Base-by-base conservation (phyloP, 1,139 yeast genomes). In the Debaryomycetaceae sp. region DNA sequence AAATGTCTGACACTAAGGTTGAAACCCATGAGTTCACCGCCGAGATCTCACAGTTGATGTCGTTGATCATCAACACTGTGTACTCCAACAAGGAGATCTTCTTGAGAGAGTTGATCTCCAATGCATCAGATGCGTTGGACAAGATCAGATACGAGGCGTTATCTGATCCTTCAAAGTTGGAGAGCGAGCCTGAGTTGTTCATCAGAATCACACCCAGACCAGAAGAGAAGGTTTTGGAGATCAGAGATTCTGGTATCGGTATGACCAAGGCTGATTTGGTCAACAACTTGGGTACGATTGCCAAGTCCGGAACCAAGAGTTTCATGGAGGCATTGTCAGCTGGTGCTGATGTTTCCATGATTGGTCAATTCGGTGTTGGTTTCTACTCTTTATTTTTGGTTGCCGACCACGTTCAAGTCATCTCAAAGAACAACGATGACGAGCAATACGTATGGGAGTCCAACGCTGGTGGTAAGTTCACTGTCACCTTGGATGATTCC, bases 331-430 rank as follows among this genome's bases (percentile, higher is more conserved):
- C 99, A 57, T 82, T 93, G 59, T 85, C 96, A 57, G 97, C 97
- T 57, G 99, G 99, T 78, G 99, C 99, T 55, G 99, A 95, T 73
- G 97, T 95, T 56, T 90, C 98, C 56, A 95, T 95, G 99, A 95
- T 95, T 78, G 99, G 99, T 82, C 99, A 95, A 78, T 95, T 95
- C 80, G 99, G 99, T 89, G 99, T 95, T 62, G 99, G 99, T 83
- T 95, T 95, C 93, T 95, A 95, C 87, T 93, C 99, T 47, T 81
- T 93, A 60, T 95, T 95, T 88, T 85, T 95, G 79, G 99, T 95
- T 66, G 99, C 99, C 65, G 99, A 95, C 78, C 90, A 85, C 64
- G 99, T 95, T 55, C 97, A 93, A 78, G 99, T 95, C 60, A 89
- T 95, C 69, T 88, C 99, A 54, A 95, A 95, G 82, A 87, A 91